Evolutionary conservation across 2,329 filamentous ascomycete species (phyloP).

Genomic region (Alternaria viburni): DNA sequence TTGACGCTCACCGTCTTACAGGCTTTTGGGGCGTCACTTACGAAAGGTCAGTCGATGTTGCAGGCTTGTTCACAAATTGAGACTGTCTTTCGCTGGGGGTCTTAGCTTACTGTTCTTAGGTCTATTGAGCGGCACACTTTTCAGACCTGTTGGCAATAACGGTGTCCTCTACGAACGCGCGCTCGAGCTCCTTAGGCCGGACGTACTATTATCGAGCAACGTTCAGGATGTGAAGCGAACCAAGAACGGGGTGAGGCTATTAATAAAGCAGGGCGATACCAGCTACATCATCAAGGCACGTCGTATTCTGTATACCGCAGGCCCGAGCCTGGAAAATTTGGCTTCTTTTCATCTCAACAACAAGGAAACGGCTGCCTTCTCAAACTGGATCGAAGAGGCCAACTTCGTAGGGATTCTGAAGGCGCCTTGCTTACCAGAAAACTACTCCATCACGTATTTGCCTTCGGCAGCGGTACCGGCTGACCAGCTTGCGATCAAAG

Average conservation of each 20-base stretch:
- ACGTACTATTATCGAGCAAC: slow-evolving; percentile 17
- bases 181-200: slow-evolving; percentile 18
- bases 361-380: slow-evolving; percentile 19
- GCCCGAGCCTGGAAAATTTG: slow-evolving; percentile 16
- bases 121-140: slow-evolving; percentile 8
- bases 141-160: slow-evolving; percentile 24
- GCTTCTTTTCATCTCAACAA: slow-evolving; percentile 16
- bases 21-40: slow-evolving; percentile 28
- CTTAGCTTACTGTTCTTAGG: not conserved
- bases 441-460: slow-evolving; percentile 19
- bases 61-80: not conserved
- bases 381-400: slow-evolving; percentile 7
- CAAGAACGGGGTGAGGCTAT: slow-evolving; percentile 1
- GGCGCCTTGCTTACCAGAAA: slow-evolving; percentile 29
- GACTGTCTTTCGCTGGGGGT: no score
- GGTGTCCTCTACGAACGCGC: slow-evolving; percentile 31
- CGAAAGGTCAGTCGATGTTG: not conserved
- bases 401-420: slow-evolving; percentile 21
- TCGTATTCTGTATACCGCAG: slow-evolving; percentile 23
- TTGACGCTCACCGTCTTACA: slow-evolving; percentile 25
- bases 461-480: slow-evolving; percentile 9
- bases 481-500: slow-evolving; percentile 22
- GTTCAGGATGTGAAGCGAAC: slow-evolving; percentile 11
- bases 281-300: slow-evolving; percentile 24
- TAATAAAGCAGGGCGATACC: slow-evolving; percentile 7